A percentile compares a stretch with the other conserved stretches of the same genome.
phyloP scores from a whole-genome alignment of 2,329 filamentous ascomycete species.

The Xylogone sp. region DNA sequence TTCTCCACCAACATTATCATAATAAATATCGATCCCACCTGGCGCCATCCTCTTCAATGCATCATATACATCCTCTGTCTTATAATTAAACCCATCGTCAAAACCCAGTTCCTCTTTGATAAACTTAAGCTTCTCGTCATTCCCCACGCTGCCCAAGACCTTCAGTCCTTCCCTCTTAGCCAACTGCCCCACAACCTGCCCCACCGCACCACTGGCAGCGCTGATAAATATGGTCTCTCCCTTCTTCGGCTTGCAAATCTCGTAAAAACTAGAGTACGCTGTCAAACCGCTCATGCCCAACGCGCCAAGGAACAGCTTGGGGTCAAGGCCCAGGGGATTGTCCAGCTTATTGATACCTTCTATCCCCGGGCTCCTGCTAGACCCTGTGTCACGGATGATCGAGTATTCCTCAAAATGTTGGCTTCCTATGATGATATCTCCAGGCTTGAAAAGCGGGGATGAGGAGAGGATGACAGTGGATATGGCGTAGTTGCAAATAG shows the following conservation, averaged over 20 bases:
- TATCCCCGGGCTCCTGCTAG: constrained; percentile 32
- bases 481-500: constrained; percentile 62
- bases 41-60: constrained; percentile 61
- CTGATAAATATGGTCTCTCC: constrained; percentile 74
- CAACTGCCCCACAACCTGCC: constrained; percentile 64
- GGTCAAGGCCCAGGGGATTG: constrained; percentile 65
- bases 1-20: constrained; percentile 75
- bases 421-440: constrained; percentile 59
- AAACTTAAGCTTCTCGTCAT: constrained; percentile 68
- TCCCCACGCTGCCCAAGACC: constrained; percentile 71
- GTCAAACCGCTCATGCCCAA: constrained; percentile 76
- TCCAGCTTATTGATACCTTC: constrained; percentile 48
- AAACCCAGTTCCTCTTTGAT: constrained; percentile 70
- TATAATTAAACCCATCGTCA: constrained; percentile 75
- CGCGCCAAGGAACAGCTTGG: constrained; percentile 65
- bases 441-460: constrained; percentile 55
- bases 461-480: constrained; percentile 67
- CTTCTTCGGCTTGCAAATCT: constrained; percentile 67
- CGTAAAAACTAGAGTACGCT: constrained; percentile 70
- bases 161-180: constrained; percentile 71
- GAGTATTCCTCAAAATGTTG: constrained; percentile 65
- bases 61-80: constrained; percentile 62
- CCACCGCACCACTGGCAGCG: constrained; percentile 68
- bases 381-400: constrained; percentile 40
- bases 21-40: constrained; percentile 73